phyloP scores from a whole-genome alignment of 1,284 basidiomycete species.

The Schizopora paradoxa region DNA sequence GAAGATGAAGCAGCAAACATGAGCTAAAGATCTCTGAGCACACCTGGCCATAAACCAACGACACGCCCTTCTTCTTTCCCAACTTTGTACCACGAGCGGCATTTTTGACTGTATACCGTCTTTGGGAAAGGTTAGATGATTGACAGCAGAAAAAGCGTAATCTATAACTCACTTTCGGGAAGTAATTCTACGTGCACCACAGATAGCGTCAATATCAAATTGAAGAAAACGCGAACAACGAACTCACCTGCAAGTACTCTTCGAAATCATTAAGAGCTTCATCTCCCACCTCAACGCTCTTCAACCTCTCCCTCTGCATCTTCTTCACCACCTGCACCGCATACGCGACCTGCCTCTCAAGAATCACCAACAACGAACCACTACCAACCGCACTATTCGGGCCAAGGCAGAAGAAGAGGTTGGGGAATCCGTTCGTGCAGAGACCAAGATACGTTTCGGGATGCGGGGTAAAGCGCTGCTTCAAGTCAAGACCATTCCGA shows the following conservation, averaged over 20 bases:
- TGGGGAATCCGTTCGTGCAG: conserved; percentile 56
- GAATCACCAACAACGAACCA: conserved; percentile 45
- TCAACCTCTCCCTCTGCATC: conserved; percentile 53
- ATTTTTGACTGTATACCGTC: conserved; percentile 56
- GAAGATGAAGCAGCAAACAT: background rate
- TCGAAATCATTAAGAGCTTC: conserved; percentile 59
- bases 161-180: conserved; percentile 37
- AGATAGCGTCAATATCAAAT: background rate
- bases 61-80: conserved; percentile 54
- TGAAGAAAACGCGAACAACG: background rate
- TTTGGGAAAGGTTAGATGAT: conserved; percentile 21
- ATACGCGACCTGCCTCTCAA: conserved; percentile 54
- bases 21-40: conserved; percentile 9
- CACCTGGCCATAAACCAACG: conserved; percentile 56
- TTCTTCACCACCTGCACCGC: conserved; percentile 48
- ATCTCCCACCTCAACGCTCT: conserved; percentile 52
- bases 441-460: conserved; percentile 51
- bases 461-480: conserved; percentile 46
- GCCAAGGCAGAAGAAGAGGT: conserved; percentile 51
- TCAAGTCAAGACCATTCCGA: conserved; percentile 40
- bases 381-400: conserved; percentile 51
- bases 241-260: conserved; percentile 43
- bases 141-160: background rate
- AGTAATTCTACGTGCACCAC: conserved; percentile 35
- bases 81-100: conserved; percentile 63